phyloP scores from a whole-genome alignment of 768 basidiomycete species.

The Xanthoconium purpureum region DNA sequence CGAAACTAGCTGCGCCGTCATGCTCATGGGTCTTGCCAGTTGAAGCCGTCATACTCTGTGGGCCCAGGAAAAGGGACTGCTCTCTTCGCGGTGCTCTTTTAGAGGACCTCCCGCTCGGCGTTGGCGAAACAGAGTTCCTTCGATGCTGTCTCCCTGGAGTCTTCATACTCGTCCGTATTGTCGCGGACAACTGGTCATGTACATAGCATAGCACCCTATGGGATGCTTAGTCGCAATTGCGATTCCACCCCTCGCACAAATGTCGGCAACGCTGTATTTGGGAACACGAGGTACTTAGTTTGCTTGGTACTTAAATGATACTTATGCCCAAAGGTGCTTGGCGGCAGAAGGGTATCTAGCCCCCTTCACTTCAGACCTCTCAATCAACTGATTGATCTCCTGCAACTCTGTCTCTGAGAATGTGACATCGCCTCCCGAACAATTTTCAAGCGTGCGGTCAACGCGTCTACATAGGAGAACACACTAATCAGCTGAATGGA shows the following conservation, averaged over 20 bases:
- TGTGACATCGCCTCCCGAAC: conserved; percentile 41
- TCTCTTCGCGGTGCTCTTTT: neutral
- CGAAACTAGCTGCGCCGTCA: neutral
- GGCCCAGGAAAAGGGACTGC: neutral
- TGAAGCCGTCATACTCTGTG: neutral
- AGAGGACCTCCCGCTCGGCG: neutral
- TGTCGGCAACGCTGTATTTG: neutral
- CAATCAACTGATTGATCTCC: conserved; percentile 38
- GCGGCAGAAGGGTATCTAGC: conserved; percentile 34
- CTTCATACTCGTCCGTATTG: neutral
- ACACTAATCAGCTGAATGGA: neutral
- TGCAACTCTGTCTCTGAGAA: conserved; percentile 40
- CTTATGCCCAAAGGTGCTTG: conserved; percentile 34
- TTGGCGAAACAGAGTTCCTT: neutral
- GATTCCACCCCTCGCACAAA: neutral
- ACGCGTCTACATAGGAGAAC: conserved; percentile 19
- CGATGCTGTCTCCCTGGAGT: neutral
- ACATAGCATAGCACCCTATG: conserved; percentile 3
- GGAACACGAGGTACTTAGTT: neutral
- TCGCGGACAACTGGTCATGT: conserved; percentile 8
- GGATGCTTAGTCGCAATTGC: neutral
- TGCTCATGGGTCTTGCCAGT: neutral
- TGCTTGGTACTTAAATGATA: neutral
- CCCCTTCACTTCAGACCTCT: conserved; percentile 37
- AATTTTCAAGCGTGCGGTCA: conserved; percentile 44